A percentile compares a stretch with the other conserved stretches of the same genome.
These are phyloP conservation scores for Ceratocystiopsis minuta DNA, from an alignment of 2,329 filamentous ascomycete genomes.

Conservation along the genomic window DNA sequence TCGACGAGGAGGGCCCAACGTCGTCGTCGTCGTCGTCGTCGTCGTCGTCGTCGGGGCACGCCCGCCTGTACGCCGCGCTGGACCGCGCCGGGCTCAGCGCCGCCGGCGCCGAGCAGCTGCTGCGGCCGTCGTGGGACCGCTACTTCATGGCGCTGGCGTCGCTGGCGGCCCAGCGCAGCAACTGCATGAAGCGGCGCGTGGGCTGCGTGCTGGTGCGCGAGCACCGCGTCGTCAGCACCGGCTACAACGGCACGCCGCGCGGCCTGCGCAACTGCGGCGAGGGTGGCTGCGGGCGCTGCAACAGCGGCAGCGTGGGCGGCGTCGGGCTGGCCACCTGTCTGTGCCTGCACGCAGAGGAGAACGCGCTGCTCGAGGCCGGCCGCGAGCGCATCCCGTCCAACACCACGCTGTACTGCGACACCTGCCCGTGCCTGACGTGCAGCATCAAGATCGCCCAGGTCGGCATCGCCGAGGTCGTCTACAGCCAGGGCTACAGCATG, in stretches of 20 bases:
- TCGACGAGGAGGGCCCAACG: slow-evolving; percentile 20
- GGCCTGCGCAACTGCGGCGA: slow-evolving; percentile 80
- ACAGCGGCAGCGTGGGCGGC: slow-evolving; percentile 52
- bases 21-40: slow-evolving; percentile 48
- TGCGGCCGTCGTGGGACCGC: slow-evolving; percentile 84
- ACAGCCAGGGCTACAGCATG: slow-evolving; percentile 88
- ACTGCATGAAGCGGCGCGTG: slow-evolving; percentile 96
- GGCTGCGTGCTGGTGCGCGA: slow-evolving; percentile 83
- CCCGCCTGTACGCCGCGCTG: slow-evolving; percentile 48
- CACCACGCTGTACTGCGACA: slow-evolving; percentile 81
- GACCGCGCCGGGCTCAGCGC: slow-evolving; percentile 59
- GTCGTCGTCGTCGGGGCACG: neutral
- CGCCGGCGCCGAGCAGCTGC: slow-evolving; percentile 36
- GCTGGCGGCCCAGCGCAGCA: slow-evolving; percentile 73
- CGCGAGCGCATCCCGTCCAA: slow-evolving; percentile 66
- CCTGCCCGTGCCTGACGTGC: slow-evolving; percentile 91
- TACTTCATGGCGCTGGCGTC: slow-evolving; percentile 98
- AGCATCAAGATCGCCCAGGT: slow-evolving; percentile 98
- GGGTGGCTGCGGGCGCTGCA: slow-evolving; percentile 79
- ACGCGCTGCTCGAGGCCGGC: slow-evolving; percentile 85
- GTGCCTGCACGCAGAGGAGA: slow-evolving; percentile 97
- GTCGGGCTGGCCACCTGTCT: slow-evolving; percentile 69
- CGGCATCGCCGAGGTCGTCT: slow-evolving; percentile 89
- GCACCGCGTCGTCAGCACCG: slow-evolving; percentile 77
- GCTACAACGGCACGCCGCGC: slow-evolving; percentile 94